Percentiles rank a stretch among this genome's conserved stretches.
Conservation (phyloP, 2,329 filamentous ascomycete genomes). For the Fusarium pilosicola region DNA sequence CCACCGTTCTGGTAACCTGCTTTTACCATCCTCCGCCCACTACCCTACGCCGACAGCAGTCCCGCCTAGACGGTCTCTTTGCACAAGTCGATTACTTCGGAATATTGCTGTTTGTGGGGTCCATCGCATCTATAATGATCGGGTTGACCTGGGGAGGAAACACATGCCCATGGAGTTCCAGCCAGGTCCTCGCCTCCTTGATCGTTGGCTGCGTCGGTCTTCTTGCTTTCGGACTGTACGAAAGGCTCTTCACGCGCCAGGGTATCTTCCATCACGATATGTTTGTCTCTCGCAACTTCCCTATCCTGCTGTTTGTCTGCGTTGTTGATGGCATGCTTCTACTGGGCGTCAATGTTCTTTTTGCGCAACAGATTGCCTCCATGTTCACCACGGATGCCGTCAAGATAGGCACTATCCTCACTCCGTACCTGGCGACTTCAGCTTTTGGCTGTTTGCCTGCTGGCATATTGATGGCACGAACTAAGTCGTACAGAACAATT, state of each 20-base stretch:
- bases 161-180: background rate
- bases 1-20: background rate
- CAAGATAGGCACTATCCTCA: background rate
- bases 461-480: background rate
- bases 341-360: background rate
- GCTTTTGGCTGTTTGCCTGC: background rate
- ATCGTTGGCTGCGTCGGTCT: background rate
- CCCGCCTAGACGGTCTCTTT: background rate
- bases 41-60: background rate
- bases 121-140: background rate
- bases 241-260: background rate
- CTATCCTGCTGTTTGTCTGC: background rate
- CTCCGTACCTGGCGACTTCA: background rate
- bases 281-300: background rate
- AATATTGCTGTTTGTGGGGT: background rate
- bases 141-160: background rate
- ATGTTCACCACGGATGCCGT: background rate
- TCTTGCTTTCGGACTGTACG: background rate
- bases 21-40: background rate
- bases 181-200: background rate
- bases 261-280: background rate
- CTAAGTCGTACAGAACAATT: background rate
- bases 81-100: background rate
- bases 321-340: background rate
- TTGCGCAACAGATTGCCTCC: background rate